Base-by-base conservation (phyloP, 2,329 filamentous ascomycete genomes). In the Fusarium camptoceras region DNA sequence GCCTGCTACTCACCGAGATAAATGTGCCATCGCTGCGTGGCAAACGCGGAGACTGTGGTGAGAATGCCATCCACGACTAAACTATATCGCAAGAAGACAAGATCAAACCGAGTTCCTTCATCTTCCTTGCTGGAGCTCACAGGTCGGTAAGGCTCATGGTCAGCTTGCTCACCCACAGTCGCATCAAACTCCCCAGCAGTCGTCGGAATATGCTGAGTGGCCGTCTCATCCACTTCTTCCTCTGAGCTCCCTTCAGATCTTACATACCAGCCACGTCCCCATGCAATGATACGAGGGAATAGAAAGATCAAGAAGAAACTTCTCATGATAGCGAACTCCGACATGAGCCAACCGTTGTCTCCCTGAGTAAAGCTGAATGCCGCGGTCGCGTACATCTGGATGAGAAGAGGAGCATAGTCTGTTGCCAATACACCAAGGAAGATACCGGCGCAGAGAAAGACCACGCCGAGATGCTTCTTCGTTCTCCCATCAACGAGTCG, bases 371-470 rank as follows among this genome's bases (percentile, higher is more conserved):
- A 89, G 61, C 82, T 79, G 66, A 88, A 89, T 0, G 80, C 81
- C 2, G 86, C 83, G 0, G 87, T 88, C 4, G 86, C 85, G 58
- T 88, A 89, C 81, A 89, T 84, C 66, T 89, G 87, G 31, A 89
- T 83, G 0, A 93, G 79, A 0, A 87, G 82, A 0, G 89, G 87
- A 0, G 90, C 89, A 59, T 91, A 93, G 3, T 89, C 89, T 0
- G 91, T 92, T 0, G 91, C 90, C 3, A 92, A 82, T 1, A 92
- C 89, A 1, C 88, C 90, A 1, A 91, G 78, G 62, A 92, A 93
- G 4, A 91, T 89, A 2, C 91, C 91, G 1, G 83, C 79, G 22
- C 88, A 90, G 5, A 93, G 84, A 3, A 92, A 85, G 5, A 91
- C 78, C 1, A 91, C 84, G 3, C 91, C 90, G 25, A 88, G 88